A percentile compares a stretch with the other conserved stretches of the same genome.
Evolutionary conservation across 2,329 filamentous ascomycete species (phyloP).

Genomic region (Cyphellophora attinorum): DNA sequence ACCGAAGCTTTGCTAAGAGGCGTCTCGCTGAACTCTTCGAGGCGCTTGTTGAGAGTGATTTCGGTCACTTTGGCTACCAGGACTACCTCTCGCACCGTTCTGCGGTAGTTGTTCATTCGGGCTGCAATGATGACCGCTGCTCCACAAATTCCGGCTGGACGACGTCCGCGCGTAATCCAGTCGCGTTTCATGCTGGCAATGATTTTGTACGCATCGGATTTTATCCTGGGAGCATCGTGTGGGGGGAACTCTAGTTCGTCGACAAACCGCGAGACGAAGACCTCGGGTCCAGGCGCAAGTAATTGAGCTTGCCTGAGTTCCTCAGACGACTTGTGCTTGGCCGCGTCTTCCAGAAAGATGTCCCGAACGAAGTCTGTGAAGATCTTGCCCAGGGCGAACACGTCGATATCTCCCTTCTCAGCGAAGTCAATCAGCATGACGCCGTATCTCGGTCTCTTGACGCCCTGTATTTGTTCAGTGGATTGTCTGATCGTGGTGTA

Average conservation of each 20-base stretch:
- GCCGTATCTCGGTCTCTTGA: constrained; percentile 22
- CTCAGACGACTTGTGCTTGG: constrained; percentile 44
- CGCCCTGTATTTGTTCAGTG: constrained; percentile 40
- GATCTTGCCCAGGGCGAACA: constrained; percentile 81
- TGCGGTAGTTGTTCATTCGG: constrained; percentile 95
- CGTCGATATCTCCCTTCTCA: constrained; percentile 62
- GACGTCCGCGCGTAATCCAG: constrained; percentile 92
- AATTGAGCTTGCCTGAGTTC: constrained; percentile 22
- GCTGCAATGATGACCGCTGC: constrained; percentile 91
- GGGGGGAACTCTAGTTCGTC: constrained; percentile 80
- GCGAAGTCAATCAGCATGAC: constrained; percentile 94
- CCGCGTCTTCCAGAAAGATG: constrained; percentile 29
- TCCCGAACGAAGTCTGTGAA: constrained; percentile 73
- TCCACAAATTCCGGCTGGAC: constrained; percentile 87
- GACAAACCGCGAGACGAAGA: constrained; percentile 84
- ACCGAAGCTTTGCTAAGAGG: constrained; percentile 78
- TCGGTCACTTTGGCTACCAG: constrained; percentile 97
- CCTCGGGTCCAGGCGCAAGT: constrained; percentile 49
- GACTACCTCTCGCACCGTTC: constrained; percentile 88
- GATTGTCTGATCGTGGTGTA: constrained; percentile 69
- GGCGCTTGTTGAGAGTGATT: constrained; percentile 78
- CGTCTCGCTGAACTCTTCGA: constrained; percentile 85
- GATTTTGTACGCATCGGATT: constrained; percentile 76
- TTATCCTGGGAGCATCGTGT: constrained; percentile 65
- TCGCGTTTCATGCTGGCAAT: constrained; percentile 90